Evolutionary conservation across 495 filamentous ascomycete species (phyloP).

Genomic region (Penicillium crystallinum): DNA sequence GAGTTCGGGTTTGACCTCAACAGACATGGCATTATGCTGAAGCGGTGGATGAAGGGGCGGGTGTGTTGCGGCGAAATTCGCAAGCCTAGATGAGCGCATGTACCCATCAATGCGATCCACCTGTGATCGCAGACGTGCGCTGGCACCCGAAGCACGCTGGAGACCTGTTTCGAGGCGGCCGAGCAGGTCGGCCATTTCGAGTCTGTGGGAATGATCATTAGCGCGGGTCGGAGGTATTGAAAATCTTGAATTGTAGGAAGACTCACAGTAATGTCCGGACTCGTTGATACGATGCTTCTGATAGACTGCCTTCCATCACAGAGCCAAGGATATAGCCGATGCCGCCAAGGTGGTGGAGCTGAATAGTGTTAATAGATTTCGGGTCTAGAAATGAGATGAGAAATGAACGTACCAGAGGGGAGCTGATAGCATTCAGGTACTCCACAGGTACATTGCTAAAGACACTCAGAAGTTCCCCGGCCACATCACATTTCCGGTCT

Average conservation of each 20-base stretch:
- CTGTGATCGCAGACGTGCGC: slow-evolving; percentile 36
- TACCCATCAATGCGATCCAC: slow-evolving; percentile 46
- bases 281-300: slow-evolving; percentile 40
- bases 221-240: neutral
- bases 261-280: slow-evolving; percentile 40
- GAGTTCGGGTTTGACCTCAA: slow-evolving; percentile 12
- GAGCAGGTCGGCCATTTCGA: slow-evolving; percentile 46
- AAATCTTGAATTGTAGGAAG: neutral
- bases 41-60: slow-evolving; percentile 6
- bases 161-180: slow-evolving; percentile 40
- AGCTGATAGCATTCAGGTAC: slow-evolving; percentile 45
- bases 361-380: neutral
- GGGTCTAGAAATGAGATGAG: no score
- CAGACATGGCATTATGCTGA: neutral
- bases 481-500: slow-evolving; percentile 44
- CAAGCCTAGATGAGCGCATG: slow-evolving; percentile 32
- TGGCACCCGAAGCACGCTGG: slow-evolving; percentile 35
- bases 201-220: slow-evolving; percentile 5
- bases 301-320: slow-evolving; percentile 44
- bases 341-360: slow-evolving; percentile 46
- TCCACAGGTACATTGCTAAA: slow-evolving; percentile 42
- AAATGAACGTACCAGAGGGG: slow-evolving; percentile 32
- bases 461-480: slow-evolving; percentile 40
- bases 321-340: slow-evolving; percentile 48
- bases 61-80: slow-evolving; percentile 14